Conservation (phyloP, 2,329 filamentous ascomycete species). For the Neopestalotiopsis sp. region DNA sequence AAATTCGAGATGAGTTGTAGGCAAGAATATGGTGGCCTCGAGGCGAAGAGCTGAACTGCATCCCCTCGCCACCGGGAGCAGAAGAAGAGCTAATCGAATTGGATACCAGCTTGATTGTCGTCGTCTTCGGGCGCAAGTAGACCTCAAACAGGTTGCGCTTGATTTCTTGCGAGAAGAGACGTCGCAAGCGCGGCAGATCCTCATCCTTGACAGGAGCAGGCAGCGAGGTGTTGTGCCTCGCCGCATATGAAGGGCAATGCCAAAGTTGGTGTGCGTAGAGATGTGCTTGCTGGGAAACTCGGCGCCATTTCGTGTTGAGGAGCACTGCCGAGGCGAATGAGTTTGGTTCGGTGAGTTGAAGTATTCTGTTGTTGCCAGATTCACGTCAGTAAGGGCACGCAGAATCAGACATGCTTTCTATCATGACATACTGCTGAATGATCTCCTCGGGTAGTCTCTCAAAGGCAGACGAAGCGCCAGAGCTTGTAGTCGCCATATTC, state of each 20-base stretch:
- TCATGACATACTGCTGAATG: constrained; percentile 65
- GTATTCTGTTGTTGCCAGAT: constrained; percentile 54
- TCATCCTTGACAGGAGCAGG: constrained; percentile 46
- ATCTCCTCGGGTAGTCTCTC: constrained; percentile 70
- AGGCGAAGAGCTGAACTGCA: constrained; percentile 82
- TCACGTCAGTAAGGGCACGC: neutral
- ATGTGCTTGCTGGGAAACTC: constrained; percentile 65
- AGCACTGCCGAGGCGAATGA: constrained; percentile 70
- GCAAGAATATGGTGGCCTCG: constrained; percentile 76
- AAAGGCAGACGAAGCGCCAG: constrained; percentile 46
- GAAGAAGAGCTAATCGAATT: constrained; percentile 85
- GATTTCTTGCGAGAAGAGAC: constrained; percentile 70
- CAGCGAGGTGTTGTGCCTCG: constrained; percentile 47
- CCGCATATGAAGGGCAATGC: constrained; percentile 63
- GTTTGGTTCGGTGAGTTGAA: constrained; percentile 63
- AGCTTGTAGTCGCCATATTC: constrained; percentile 15
- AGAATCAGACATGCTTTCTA: constrained; percentile 11
- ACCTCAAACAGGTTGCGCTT: constrained; percentile 80
- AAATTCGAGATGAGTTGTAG: constrained; percentile 84
- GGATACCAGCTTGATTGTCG: constrained; percentile 79
- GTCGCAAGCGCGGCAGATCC: constrained; percentile 65
- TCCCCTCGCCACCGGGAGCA: constrained; percentile 81
- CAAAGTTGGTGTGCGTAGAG: constrained; percentile 68
- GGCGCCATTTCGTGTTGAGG: constrained; percentile 69
- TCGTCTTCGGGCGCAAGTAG: constrained; percentile 72